Conservation (phyloP, 768 basidiomycete species). For the Leccinum pellstonianum region DNA sequence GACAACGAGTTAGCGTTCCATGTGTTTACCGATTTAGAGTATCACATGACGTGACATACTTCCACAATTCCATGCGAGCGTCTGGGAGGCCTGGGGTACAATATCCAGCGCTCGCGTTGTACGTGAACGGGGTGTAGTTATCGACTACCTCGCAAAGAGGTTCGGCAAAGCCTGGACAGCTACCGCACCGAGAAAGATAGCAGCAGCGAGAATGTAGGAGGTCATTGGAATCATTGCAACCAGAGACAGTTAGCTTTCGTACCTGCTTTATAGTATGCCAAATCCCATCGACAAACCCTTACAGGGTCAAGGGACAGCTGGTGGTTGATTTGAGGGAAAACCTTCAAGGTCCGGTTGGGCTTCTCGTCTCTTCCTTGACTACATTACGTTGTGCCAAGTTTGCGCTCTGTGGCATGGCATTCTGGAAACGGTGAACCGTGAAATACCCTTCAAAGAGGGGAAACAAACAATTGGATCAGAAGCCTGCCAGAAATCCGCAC, state of each 20-base stretch:
- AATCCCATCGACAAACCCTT: too few relatives aligned
- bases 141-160: conserved; percentile 35
- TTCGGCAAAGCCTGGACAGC: conserved; percentile 22
- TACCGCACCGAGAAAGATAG: conserved; percentile 15
- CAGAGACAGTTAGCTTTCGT: neutral
- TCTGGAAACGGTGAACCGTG: neutral
- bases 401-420: neutral
- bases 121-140: conserved; percentile 49
- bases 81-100: conserved; percentile 40
- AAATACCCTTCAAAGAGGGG: too few relatives aligned
- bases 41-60: conserved; percentile 32
- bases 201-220: conserved; percentile 11
- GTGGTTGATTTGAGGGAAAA: too few relatives aligned
- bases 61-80: conserved; percentile 55
- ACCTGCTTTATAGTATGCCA: neutral
- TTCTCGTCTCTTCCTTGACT: neutral
- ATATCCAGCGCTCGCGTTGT: conserved; percentile 51
- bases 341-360: too few relatives aligned
- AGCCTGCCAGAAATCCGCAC: too few relatives aligned
- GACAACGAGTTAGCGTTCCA: neutral
- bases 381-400: neutral
- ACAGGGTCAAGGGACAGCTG: too few relatives aligned
- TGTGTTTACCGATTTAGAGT: neutral
- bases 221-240: conserved; percentile 13
- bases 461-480: too few relatives aligned